These are phyloP conservation scores for Strigomonas culicis DNA, from an alignment of 208 protist species.

Conservation along the genomic window DNA sequence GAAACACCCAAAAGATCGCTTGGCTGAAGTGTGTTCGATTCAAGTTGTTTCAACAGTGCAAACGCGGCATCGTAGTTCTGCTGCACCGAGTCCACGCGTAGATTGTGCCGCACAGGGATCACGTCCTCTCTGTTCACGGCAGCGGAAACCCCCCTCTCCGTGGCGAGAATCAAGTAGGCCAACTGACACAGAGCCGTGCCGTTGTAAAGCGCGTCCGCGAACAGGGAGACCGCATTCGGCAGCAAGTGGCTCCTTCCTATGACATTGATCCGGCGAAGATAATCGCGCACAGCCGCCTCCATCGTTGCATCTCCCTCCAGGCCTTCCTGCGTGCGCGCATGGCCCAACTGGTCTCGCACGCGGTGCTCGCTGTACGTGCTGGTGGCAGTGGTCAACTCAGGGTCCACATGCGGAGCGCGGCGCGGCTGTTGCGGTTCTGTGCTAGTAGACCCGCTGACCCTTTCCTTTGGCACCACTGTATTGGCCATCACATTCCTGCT, in stretches of 20 bases:
- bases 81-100: not conserved
- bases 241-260: not conserved
- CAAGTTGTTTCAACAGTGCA: not conserved
- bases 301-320: too few species aligned
- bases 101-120: not conserved
- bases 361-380: too few species aligned
- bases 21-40: too few species aligned
- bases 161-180: not conserved
- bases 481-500: too few species aligned
- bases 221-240: not conserved
- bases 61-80: slow-evolving; percentile 43
- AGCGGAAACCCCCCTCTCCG: not conserved
- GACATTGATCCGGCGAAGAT: not conserved
- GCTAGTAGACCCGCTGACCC: too few species aligned
- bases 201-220: slow-evolving; percentile 68
- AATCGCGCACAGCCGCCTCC: not conserved
- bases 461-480: too few species aligned
- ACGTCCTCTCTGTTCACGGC: not conserved
- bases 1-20: slow-evolving; percentile 25
- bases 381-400: too few species aligned
- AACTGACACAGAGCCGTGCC: slow-evolving; percentile 59
- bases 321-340: too few species aligned
- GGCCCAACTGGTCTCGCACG: too few species aligned
- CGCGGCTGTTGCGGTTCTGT: too few species aligned
- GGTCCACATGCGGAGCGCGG: too few species aligned